Conservation (phyloP, 345 rosid species). For the Rhizophora mangle region DNA sequence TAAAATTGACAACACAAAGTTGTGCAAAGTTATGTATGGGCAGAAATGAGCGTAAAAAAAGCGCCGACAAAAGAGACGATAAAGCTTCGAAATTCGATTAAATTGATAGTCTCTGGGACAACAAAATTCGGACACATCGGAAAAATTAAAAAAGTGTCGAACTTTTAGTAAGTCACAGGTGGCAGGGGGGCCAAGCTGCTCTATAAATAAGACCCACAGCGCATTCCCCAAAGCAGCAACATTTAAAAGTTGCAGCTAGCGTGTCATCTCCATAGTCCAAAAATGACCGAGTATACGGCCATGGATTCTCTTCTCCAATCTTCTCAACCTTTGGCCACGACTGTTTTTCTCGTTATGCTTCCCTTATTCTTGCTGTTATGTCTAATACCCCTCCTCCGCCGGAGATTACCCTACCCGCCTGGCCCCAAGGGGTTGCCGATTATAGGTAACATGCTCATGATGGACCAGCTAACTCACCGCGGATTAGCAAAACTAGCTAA, state of each 20-base stretch:
- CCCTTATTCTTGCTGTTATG: conserved; percentile 46
- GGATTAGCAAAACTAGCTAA: conserved; percentile 66
- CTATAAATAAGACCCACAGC: conserved; percentile 27
- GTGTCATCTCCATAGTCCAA: background rate
- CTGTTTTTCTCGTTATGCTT: conserved; percentile 25
- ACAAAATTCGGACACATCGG: too few species aligned
- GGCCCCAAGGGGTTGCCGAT: conserved; percentile 86
- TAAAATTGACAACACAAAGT: too few species aligned
- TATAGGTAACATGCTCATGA: conserved; percentile 81
- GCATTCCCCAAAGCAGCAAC: conserved; percentile 24
- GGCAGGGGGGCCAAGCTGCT: background rate
- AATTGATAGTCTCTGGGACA: too few species aligned
- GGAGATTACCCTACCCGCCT: conserved; percentile 63
- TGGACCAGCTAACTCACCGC: conserved; percentile 91
- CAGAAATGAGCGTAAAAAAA: too few species aligned
- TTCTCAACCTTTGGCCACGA: conserved; percentile 2
- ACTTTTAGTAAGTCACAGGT: background rate
- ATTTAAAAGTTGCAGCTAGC: conserved; percentile 19
- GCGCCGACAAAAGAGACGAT: too few species aligned
- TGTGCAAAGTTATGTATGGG: too few species aligned
- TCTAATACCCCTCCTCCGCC: conserved; percentile 33
- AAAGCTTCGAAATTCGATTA: too few species aligned
- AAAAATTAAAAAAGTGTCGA: background rate
- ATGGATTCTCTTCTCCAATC: conserved; percentile 23
- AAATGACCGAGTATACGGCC: background rate